Base-by-base conservation (phyloP, 2,329 filamentous ascomycete species). In the Didymella keratinophila region DNA sequence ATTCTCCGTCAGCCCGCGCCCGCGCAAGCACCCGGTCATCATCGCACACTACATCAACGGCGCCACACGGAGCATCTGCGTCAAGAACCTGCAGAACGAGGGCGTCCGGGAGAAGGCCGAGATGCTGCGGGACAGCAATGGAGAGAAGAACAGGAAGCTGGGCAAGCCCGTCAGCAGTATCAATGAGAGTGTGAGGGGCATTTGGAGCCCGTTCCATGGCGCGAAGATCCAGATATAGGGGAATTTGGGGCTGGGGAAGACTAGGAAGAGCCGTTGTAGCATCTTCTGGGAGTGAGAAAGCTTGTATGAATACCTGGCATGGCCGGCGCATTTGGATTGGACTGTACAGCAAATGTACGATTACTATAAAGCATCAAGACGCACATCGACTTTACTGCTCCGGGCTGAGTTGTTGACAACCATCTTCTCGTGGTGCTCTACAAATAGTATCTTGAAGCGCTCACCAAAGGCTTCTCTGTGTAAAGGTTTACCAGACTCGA, bases 11-110 rank as follows among this genome's bases (percentile, higher is more conserved):
- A 96, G 93, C 37, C 95, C 94, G 18, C 89, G 93, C 67, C 94
- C 93, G n/a, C 83, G 88, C 69, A 90, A 90, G 74, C 94, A 98
- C 79, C 95, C 95, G 36, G 87, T 97, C 62, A 87, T 99, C 70
- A 87, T 89, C 70, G 95, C 92, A 57, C 86, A 92, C 78, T 99
- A 96, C 80, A 92, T 98, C 82, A 98, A 97, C 77, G 93, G 94
- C 62, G 85, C 87, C 27, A 84, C 90, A 62, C 95, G 95, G 78
- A 86, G 92, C 10, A 87, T 98, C 51, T 97, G 93, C 77, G 93
- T 98, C 56, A 87, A 90, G 68, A 98, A 97, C 71, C 78, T 97
- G 74, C 88, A 93, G 68, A 86, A 88, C 28, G 86, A 89, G 60
- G 89, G 96, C 76, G 89, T 99, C 36, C 76, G 93, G 54, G 83